These are phyloP conservation scores for Ramularia endophylla DNA, from an alignment of 2,329 filamentous ascomycete species.

Conservation along the genomic window DNA sequence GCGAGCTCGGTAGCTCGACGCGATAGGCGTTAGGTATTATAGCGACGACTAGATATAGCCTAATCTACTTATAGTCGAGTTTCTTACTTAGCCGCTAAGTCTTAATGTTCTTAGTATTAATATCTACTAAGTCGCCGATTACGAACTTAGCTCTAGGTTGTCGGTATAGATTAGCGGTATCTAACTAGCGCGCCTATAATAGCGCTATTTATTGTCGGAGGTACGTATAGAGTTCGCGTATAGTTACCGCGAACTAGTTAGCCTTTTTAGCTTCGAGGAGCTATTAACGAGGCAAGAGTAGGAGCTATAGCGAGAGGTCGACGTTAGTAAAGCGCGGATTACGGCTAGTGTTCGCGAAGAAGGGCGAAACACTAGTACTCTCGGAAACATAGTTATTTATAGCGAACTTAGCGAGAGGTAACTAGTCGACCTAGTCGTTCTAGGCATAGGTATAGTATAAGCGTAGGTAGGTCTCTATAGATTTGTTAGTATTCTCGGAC, in stretches of 20 bases:
- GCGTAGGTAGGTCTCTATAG: not conserved
- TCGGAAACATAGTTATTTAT: no score
- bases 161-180: not conserved
- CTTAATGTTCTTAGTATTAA: no score
- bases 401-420: not conserved
- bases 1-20: no score
- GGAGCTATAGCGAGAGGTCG: not conserved
- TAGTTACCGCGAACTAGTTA: not conserved
- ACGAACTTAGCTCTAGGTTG: not conserved
- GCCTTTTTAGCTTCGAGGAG: not conserved
- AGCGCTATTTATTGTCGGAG: not conserved
- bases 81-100: no score
- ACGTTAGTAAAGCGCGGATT: not conserved
- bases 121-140: not conserved
- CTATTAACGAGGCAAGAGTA: not conserved
- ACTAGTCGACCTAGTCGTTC: slow-evolving; percentile 2
- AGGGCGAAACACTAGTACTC: not conserved
- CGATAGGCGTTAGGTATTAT: no score
- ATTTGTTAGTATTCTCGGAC: slow-evolving; percentile 1
- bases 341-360: not conserved
- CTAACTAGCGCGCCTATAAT: not conserved
- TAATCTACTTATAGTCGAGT: no score
- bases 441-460: not conserved
- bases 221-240: not conserved
- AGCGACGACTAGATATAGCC: no score